phyloP scores from a whole-genome alignment of 495 filamentous ascomycete genomes.

The Penicillium chermesinum region DNA sequence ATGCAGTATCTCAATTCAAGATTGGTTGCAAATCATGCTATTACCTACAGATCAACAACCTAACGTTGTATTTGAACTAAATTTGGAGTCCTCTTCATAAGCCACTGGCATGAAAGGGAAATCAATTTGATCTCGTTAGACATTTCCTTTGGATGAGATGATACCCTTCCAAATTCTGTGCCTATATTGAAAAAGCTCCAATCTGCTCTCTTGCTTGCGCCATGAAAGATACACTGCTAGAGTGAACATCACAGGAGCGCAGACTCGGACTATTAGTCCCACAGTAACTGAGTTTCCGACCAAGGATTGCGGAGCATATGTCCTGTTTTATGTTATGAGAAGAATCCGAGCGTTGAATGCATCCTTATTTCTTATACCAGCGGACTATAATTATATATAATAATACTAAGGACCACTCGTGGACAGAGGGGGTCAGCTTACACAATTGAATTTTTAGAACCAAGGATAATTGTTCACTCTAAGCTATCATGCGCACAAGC shows the following conservation, averaged over 20 bases:
- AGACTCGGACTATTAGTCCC: neutral
- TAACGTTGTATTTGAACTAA: no score
- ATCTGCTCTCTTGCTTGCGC: neutral
- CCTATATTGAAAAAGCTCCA: neutral
- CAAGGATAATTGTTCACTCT: neutral
- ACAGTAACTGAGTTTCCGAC: neutral
- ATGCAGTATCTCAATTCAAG: no score
- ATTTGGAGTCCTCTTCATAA: no score
- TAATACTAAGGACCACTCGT: neutral
- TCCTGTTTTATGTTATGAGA: neutral
- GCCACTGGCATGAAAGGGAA: no score
- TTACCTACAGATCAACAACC: no score
- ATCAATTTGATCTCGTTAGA: no score
- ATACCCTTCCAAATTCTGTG: no score
- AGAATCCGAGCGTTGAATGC: neutral
- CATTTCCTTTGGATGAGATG: no score
- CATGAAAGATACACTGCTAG: neutral
- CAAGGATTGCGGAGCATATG: neutral
- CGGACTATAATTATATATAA: neutral
- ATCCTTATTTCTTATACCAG: no score
- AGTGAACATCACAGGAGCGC: neutral
- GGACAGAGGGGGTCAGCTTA: neutral
- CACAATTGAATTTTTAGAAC: neutral
- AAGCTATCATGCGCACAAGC: neutral
- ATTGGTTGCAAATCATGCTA: no score